Conservation (phyloP, 805 yeast genomes). For the Sugiyamaella floridensis region DNA sequence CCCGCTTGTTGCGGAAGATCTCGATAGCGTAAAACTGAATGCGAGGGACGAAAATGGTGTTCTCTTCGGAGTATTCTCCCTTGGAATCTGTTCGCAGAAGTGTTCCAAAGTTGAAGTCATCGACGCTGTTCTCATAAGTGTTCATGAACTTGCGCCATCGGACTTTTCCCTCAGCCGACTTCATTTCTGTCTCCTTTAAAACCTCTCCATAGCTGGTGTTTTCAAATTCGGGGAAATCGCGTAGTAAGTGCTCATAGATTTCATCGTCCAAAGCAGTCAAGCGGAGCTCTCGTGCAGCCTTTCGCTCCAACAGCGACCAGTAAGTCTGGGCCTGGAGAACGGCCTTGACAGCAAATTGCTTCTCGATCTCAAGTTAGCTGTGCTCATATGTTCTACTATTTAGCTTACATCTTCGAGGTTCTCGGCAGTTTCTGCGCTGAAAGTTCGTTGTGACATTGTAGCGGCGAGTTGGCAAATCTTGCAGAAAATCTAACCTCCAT, state of each 20-base stretch:
- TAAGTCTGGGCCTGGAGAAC: conserved; percentile 71
- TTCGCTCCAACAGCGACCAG: not conserved
- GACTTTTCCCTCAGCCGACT: conserved; percentile 68
- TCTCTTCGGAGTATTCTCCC: conserved; percentile 73
- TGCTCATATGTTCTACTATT: conserved; percentile 10
- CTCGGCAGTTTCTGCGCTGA: conserved; percentile 86
- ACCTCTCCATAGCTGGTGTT: conserved; percentile 46
- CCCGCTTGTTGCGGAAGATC: conserved; percentile 84
- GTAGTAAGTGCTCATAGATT: conserved; percentile 37
- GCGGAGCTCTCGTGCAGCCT: not conserved
- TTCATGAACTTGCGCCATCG: conserved; percentile 88
- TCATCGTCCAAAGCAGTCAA: conserved; percentile 30
- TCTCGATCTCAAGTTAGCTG: conserved; percentile 51
- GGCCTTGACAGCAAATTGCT: conserved; percentile 96
- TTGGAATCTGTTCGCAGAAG: conserved; percentile 66
- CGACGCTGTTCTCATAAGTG: conserved; percentile 69
- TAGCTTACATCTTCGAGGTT: conserved; percentile 65
- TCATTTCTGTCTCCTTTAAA: conserved; percentile 74
- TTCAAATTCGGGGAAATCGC: conserved; percentile 82
- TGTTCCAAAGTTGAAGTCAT: conserved; percentile 94
- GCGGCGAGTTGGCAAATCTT: too few species aligned
- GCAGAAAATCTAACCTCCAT: too few species aligned
- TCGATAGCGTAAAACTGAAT: conserved; percentile 94
- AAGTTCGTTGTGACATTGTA: conserved; percentile 29
- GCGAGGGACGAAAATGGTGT: conserved; percentile 84